Evolutionary conservation across 495 filamentous ascomycete species (phyloP), one percentile per base, ranked within the genome.

Genomic region (Aspergillus nanangensis): DNA sequence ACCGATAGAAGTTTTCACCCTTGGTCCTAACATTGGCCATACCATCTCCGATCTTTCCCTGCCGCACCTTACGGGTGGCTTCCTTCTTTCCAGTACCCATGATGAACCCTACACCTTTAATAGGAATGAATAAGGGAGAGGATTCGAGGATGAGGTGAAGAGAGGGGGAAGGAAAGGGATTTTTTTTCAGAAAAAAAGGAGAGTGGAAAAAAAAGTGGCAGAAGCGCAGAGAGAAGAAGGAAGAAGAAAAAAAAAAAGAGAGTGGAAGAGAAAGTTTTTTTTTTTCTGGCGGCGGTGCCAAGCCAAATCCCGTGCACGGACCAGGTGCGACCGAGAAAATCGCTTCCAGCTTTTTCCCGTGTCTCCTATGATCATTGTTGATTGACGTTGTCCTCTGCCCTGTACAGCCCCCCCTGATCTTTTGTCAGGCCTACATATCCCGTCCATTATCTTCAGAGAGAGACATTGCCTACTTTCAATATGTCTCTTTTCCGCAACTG

Each of bases 71-170:
- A 63, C 93, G 84, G 61, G 71, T 72, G 51, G 78, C 82, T 66
- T 98, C 93, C 72, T 96, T 97, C 79, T 97, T 98, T 55, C 82
- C 85, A 38, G 87, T 90, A 71, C 94, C 94, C 93, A 98, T 97
- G 44, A 47, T 79, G 53, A 58, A 50, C 21, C 33, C 44, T 44
- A 52, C 38, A 52, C 51, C 48, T 52, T 56, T 15, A 31, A 25
- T 48, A 53, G 43, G 48, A 58, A 53, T 31, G 35, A 42, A 38
- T 50, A 51, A 60, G 62, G 49, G 54, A 47, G 31, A 55, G n/a
- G n/a, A n/a, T n/a, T n/a, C n/a, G n/a, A n/a, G n/a, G n/a, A n/a
- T n/a, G n/a, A n/a, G n/a, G n/a, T n/a, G n/a, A n/a, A n/a, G n/a
- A n/a, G n/a, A n/a, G n/a, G n/a, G n/a, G n/a, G n/a, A n/a, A n/a